These are phyloP conservation scores for Acanthamoeba lenticulata DNA, from an alignment of 208 protist species.

Conservation along the genomic window DNA sequence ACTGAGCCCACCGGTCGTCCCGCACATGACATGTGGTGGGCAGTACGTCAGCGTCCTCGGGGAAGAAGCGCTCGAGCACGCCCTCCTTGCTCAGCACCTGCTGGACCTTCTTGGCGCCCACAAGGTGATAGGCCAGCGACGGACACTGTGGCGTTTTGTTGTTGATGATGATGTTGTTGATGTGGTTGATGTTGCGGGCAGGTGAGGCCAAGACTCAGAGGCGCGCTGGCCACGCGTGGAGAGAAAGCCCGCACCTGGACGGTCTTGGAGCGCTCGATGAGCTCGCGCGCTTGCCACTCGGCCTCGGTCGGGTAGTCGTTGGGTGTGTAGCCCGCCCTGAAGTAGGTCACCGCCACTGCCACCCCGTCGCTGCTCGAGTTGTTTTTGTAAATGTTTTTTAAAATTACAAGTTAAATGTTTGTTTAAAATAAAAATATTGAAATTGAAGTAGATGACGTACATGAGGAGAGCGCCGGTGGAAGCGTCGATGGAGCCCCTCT, in stretches of 20 bases:
- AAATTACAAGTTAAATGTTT: no score
- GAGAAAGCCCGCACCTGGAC: background rate
- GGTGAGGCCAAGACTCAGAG: no score
- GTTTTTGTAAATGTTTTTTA: no score
- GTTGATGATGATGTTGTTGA: no score
- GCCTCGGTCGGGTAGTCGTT: conserved; percentile 89
- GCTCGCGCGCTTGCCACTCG: conserved; percentile 88
- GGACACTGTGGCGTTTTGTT: no score
- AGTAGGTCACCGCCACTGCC: conserved; percentile 92
- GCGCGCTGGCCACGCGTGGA: conserved; percentile 80
- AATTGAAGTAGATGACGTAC: background rate
- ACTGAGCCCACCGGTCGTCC: background rate
- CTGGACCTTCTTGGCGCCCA: conserved; percentile 96
- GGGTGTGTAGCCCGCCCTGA: conserved; percentile 93
- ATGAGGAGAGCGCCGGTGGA: conserved; percentile 1
- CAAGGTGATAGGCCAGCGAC: conserved; percentile 94
- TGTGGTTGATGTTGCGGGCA: no score
- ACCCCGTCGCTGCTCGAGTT: conserved; percentile 82
- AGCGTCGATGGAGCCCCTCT: conserved; percentile 77
- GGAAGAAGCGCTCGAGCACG: conserved; percentile 77
- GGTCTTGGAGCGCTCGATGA: conserved; percentile 89
- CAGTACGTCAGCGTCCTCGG: conserved; percentile 84
- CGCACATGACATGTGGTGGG: no score
- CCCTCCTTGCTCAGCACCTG: conserved; percentile 90
- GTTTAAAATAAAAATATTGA: no score